A percentile compares a stretch with the other conserved stretches of the same genome.
Conservation (phyloP, 345 rosid genomes). For the Boechera stricta region DNA sequence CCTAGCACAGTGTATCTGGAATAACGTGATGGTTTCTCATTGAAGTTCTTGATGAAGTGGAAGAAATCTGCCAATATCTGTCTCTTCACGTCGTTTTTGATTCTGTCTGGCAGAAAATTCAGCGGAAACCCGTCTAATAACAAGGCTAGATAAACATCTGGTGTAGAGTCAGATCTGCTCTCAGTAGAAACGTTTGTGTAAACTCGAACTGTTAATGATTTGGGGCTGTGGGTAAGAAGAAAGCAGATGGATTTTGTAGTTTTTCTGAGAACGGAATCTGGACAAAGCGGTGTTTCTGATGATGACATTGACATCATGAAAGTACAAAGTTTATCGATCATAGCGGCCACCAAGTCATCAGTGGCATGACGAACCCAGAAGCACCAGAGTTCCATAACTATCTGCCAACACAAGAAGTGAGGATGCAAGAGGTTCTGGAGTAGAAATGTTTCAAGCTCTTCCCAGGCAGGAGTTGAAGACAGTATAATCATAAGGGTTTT, state of each 20-base stretch:
- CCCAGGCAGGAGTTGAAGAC: constrained; percentile 71
- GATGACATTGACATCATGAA: constrained; percentile 59
- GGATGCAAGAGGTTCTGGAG: constrained; percentile 85
- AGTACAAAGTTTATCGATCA: constrained; percentile 59
- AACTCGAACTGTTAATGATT: constrained; percentile 62
- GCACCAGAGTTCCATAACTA: constrained; percentile 83
- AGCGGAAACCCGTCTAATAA: constrained; percentile 82
- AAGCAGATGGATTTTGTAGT: constrained; percentile 66
- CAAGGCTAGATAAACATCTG: constrained; percentile 61
- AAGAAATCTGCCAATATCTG: constrained; percentile 64
- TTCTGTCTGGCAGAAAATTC: constrained; percentile 56
- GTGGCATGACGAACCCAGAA: constrained; percentile 73
- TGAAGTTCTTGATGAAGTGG: constrained; percentile 56
- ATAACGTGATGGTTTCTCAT: constrained; percentile 42
- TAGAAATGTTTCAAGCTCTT: constrained; percentile 64
- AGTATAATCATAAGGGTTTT: constrained; percentile 72
- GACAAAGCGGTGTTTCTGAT: constrained; percentile 58
- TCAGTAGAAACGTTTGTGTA: constrained; percentile 52
- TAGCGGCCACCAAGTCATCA: constrained; percentile 49
- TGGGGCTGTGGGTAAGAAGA: constrained; percentile 59
- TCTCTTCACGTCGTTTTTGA: constrained; percentile 57
- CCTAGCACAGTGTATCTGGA: constrained; percentile 52
- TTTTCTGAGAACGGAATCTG: constrained; percentile 71
- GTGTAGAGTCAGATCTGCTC: constrained; percentile 51
- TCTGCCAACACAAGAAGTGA: constrained; percentile 82